Base-by-base conservation (phyloP, 169 alveolate species). In the Neospora caninum region DNA sequence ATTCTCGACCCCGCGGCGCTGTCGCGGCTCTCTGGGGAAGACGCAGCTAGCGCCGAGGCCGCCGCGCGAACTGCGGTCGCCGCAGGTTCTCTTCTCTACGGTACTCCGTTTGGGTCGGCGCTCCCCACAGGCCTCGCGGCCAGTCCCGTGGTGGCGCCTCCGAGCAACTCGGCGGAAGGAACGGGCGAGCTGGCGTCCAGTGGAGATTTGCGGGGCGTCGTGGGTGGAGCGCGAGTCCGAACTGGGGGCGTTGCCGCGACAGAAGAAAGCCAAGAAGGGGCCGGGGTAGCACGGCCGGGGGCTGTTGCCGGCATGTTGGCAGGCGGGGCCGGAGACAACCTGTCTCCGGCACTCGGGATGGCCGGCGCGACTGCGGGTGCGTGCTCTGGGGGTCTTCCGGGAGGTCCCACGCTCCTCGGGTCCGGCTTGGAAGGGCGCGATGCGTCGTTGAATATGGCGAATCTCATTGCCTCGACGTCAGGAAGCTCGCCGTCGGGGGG, bases 11-110 rank as follows among this genome's bases (percentile, higher is more conserved):
- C 39, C 42, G 86, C 86, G 18, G 1, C 45, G 86, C 45, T 78
- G 43, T 78, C 86, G 10, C 49, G 86, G 20, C 45, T 78, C 39
- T 36, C 86, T 18, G 86, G 45, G 22, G 86, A 78, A 16, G 31
- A n/a, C 1, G 45, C 86, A 16, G 39, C 45, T 2, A 78, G 29
- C n/a, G 86, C 86, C 10, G 86, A 78, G 27, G 86, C 86, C n/a
- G 86, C 86, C 31, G 86, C 86, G 27, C 86, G 86, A 18, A 78
- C 86, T 1, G 86, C 86, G 9, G 86, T 38, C 22, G 86, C 45
- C 45, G 45, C 86, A n/a, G 86, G 86, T 2, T 78, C 86, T 38
- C 86, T 78, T 20, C 86, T 78, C 43, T 78, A 78, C 45, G 86
- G 86, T n/a, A 16, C 86, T 7, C 86, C 39, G 86, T 78, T 78